Evolutionary conservation across 495 filamentous ascomycete genomes (phyloP), one percentile per base, ranked within the genome.

Genomic region (Hyaloscypha finlandica): DNA sequence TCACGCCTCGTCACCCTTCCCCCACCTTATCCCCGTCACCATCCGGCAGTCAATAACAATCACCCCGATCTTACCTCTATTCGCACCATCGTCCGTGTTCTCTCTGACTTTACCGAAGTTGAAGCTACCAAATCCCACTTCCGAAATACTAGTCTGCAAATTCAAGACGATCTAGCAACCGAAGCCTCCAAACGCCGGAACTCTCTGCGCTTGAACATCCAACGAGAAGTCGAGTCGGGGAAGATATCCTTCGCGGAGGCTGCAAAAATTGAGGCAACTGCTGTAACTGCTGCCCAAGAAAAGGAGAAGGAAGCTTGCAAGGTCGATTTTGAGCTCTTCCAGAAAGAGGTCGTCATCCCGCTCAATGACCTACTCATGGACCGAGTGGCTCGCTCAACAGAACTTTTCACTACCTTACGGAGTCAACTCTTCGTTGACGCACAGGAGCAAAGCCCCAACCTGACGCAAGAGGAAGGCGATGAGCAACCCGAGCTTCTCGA

Each of bases 1-100:
- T 97, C 95, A 5, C 84, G 95, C 3, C 83, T 99, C 1, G 89
- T 99, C 1, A 99, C 95, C 0, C 81, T 99, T 2, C 95, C 96
- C 8, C 95, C 92, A 6, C 92, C 95, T 2, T 98, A 94, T 75
- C 95, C 95, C 2, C 86, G 93, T 19, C 92, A 97, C 74, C 89
- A 97, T 72, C 95, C 95, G 14, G 95, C 95, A 6, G 91, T 97
- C 58, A 97, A 96, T 74, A 99, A 99, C 73, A 92, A 87, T 72
- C 95, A 99, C 74, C 95, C 95, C 0, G 89, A 95, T 63, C 84
- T 99, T 9, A 84, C 93, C 0, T 82, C 89, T 0, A 92, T 92
- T 30, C 86, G 95, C 39, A 88, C 83, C 8, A 79, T 88, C 0
- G 90, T 97, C 20, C 89, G 96, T 16, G 81, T 84, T 0, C 81